Conservation (phyloP, 2,329 filamentous ascomycete species). For the Phymatotrichopsis omnivora region DNA sequence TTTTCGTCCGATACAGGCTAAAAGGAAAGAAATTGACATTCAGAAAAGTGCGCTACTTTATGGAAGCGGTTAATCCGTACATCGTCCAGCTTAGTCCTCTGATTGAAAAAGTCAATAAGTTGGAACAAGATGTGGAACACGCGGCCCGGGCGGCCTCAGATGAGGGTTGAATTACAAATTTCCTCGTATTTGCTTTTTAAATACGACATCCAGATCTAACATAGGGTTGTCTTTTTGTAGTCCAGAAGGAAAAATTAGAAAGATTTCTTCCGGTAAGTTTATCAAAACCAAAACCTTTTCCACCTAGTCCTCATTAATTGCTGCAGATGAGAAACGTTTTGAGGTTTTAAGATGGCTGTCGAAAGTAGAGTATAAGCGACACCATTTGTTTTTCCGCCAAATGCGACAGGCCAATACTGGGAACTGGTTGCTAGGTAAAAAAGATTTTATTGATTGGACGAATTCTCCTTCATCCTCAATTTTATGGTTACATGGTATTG, state of each 20-base stretch:
- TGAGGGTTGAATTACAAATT: constrained; percentile 1
- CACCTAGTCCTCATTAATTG: constrained; percentile 6
- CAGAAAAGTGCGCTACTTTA: neutral
- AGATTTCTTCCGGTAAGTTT: constrained; percentile 14
- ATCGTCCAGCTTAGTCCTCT: neutral
- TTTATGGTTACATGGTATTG: constrained; percentile 27
- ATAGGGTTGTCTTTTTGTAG: too few relatives aligned
- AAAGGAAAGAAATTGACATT: neutral
- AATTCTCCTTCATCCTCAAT: constrained; percentile 10
- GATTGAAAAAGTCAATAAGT: constrained; percentile 15
- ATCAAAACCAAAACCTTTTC: neutral
- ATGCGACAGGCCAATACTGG: constrained; percentile 8
- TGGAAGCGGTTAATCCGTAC: neutral
- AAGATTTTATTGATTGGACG: constrained; percentile 5
- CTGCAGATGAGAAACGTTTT: neutral
- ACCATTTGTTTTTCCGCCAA: constrained; percentile 2
- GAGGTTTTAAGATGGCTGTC: constrained; percentile 13
- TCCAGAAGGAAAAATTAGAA: neutral
- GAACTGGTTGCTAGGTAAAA: constrained; percentile 4
- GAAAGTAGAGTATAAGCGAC: neutral
- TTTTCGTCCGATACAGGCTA: neutral
- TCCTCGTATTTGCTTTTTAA: constrained; percentile 1
- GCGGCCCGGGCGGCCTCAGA: neutral
- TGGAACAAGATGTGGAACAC: neutral
- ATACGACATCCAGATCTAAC: too few relatives aligned